Percentiles rank a stretch among this genome's conserved stretches.
Evolutionary conservation across 176 grass and related monocot species (phyloP).

Genomic region (Metroxylon sagu): DNA sequence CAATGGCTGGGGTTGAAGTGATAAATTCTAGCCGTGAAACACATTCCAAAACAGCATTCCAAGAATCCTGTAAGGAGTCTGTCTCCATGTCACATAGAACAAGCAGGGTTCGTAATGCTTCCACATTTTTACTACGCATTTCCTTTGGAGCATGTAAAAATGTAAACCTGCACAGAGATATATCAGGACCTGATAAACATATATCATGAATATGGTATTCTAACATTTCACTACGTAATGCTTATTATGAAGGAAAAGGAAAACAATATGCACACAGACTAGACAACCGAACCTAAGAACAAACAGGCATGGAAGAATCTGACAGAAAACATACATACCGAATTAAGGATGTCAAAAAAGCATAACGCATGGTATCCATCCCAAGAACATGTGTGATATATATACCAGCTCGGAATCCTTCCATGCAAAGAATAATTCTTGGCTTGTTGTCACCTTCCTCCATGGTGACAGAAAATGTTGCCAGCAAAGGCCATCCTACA

Average conservation of each 20-base stretch:
- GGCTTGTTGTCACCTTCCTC: conserved; percentile 97
- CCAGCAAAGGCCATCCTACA: conserved; percentile 96
- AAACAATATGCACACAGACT: background rate
- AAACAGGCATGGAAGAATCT: no score
- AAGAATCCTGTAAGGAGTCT: conserved; percentile 88
- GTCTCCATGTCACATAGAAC: conserved; percentile 85
- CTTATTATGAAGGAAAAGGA: background rate
- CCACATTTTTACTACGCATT: conserved; percentile 97
- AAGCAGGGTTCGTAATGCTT: conserved; percentile 86
- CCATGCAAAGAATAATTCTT: conserved; percentile 94
- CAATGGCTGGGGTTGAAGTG: conserved; percentile 72
- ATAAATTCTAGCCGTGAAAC: conserved; percentile 96
- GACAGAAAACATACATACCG: conserved; percentile 27
- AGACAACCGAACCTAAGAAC: no score
- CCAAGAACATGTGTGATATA: conserved; percentile 96
- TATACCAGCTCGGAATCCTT: conserved; percentile 93
- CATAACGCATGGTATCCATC: conserved; percentile 99
- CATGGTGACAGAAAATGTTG: conserved; percentile 99
- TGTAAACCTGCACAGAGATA: conserved; percentile 69
- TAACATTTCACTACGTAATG: background rate
- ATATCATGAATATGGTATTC: background rate
- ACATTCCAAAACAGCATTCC: conserved; percentile 99
- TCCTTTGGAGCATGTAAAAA: conserved; percentile 97
- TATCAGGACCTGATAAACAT: no score
- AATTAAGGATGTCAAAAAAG: conserved; percentile 96